A percentile compares a stretch with the other conserved stretches of the same genome.
phyloP scores from a whole-genome alignment of 1,284 basidiomycete species.

The Ceratobasidium sp. region DNA sequence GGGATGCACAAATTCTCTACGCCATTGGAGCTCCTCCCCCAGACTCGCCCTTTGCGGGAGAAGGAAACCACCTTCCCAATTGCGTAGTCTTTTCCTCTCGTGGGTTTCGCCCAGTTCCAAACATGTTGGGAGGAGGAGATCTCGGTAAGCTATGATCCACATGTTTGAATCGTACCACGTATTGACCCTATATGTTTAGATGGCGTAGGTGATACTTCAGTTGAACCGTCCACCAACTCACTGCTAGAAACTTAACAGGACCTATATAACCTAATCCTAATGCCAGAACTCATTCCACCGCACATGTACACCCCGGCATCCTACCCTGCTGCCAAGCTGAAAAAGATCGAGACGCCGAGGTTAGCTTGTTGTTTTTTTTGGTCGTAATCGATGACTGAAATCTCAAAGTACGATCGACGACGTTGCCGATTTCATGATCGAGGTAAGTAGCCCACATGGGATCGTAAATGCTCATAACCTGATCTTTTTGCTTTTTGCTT shows the following conservation, averaged over 20 bases:
- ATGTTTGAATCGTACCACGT: neutral
- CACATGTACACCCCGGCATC: slow-evolving; percentile 35
- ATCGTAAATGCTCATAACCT: neutral
- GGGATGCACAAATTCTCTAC: slow-evolving; percentile 45
- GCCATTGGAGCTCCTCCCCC: slow-evolving; percentile 45
- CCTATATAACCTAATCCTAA: slow-evolving; percentile 45
- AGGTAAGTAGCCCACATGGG: slow-evolving; percentile 12
- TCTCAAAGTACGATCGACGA: slow-evolving; percentile 43
- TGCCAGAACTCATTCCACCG: slow-evolving; percentile 41
- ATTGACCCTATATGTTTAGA: slow-evolving; percentile 3
- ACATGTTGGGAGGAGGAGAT: slow-evolving; percentile 47
- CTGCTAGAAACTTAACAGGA: slow-evolving; percentile 40
- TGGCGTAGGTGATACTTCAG: slow-evolving; percentile 29
- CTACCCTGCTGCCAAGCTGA: slow-evolving; percentile 36
- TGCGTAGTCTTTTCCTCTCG: slow-evolving; percentile 45
- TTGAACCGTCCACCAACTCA: too few relatives aligned
- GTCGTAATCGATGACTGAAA: neutral
- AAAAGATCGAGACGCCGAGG: slow-evolving; percentile 22
- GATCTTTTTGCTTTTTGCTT: too few relatives aligned
- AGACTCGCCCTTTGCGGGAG: slow-evolving; percentile 43
- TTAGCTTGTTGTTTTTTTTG: neutral
- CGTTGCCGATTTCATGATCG: slow-evolving; percentile 47
- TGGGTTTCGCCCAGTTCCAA: slow-evolving; percentile 44
- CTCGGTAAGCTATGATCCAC: slow-evolving; percentile 38
- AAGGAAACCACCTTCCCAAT: slow-evolving; percentile 42